Percentiles rank a stretch among this genome's conserved stretches.
These are phyloP conservation scores for Fusarium sarcochroum DNA, from an alignment of 2,329 filamentous ascomycete genomes.

Conservation along the genomic window DNA sequence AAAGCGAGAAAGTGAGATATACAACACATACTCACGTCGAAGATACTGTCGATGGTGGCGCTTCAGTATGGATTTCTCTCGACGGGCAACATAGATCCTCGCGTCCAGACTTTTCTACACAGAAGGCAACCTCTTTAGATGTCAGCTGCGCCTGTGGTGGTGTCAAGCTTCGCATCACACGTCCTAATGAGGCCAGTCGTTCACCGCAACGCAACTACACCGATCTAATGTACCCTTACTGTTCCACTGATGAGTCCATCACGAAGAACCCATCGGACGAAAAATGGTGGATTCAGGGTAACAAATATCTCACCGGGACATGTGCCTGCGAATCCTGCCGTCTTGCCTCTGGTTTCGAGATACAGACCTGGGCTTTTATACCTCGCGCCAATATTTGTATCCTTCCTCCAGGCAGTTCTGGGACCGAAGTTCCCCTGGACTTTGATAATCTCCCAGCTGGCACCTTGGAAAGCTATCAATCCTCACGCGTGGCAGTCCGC, in stretches of 20 bases:
- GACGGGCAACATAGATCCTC: neutral
- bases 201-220: slow-evolving; percentile 56
- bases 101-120: neutral
- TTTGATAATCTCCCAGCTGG: slow-evolving; percentile 56
- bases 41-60: slow-evolving; percentile 56
- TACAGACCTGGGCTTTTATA: slow-evolving; percentile 77
- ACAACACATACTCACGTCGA: slow-evolving; percentile 45
- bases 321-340: slow-evolving; percentile 76
- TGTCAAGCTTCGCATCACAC: slow-evolving; percentile 69
- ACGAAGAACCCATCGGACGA: slow-evolving; percentile 61
- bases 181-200: slow-evolving; percentile 63
- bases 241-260: slow-evolving; percentile 52
- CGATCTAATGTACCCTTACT: slow-evolving; percentile 67
- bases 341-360: slow-evolving; percentile 71
- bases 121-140: neutral
- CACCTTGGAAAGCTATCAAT: slow-evolving; percentile 67
- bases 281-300: slow-evolving; percentile 71
- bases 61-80: slow-evolving; percentile 50
- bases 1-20: neutral
- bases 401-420: slow-evolving; percentile 38
- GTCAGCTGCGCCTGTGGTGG: slow-evolving; percentile 55
- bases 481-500: slow-evolving; percentile 66
- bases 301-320: slow-evolving; percentile 70
- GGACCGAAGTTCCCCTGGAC: slow-evolving; percentile 48
- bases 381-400: slow-evolving; percentile 70